Evolutionary conservation across 2,329 filamentous ascomycete species (phyloP).

Genomic region (Aspergillus tamarii): DNA sequence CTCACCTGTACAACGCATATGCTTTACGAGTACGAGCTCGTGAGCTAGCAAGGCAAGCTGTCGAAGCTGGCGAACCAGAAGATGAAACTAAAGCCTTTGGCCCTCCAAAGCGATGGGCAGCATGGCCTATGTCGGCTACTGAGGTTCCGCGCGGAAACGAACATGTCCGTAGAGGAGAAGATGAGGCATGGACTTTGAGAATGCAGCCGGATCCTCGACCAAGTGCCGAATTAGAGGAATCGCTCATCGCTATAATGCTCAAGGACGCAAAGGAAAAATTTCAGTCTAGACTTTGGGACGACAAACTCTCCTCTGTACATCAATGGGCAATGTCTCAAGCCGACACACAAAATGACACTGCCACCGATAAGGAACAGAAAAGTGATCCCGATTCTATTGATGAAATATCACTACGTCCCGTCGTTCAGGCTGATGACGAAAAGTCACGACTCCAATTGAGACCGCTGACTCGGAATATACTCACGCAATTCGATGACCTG

Average conservation of each 20-base stretch:
- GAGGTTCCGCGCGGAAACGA: slow-evolving; percentile 65
- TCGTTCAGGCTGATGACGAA: slow-evolving; percentile 72
- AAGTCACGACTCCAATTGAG: slow-evolving; percentile 65
- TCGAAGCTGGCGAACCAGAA: slow-evolving; percentile 9
- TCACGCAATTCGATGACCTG: slow-evolving; percentile 70
- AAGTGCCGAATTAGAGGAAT: slow-evolving; percentile 69
- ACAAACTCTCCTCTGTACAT: neutral
- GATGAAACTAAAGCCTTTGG: slow-evolving; percentile 36
- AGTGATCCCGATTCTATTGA: slow-evolving; percentile 20
- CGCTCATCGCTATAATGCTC: slow-evolving; percentile 68
- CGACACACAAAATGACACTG: slow-evolving; percentile 21
- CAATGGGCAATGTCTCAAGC: slow-evolving; percentile 7
- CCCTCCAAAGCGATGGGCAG: slow-evolving; percentile 70
- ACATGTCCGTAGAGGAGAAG: slow-evolving; percentile 50
- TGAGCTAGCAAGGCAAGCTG: slow-evolving; percentile 13
- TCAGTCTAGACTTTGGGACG: slow-evolving; percentile 41
- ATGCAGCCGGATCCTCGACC: slow-evolving; percentile 50
- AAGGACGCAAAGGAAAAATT: slow-evolving; percentile 70
- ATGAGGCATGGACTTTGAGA: slow-evolving; percentile 58
- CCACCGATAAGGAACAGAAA: slow-evolving; percentile 24
- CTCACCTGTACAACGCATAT: slow-evolving; percentile 80
- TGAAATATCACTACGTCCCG: slow-evolving; percentile 43
- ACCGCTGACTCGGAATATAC: slow-evolving; percentile 70
- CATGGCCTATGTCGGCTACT: slow-evolving; percentile 74
- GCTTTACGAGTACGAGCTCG: slow-evolving; percentile 61